Evolutionary conservation across 805 yeast species (phyloP), one percentile per base, ranked within the genome.

Genomic region (Lachancea sp.): DNA sequence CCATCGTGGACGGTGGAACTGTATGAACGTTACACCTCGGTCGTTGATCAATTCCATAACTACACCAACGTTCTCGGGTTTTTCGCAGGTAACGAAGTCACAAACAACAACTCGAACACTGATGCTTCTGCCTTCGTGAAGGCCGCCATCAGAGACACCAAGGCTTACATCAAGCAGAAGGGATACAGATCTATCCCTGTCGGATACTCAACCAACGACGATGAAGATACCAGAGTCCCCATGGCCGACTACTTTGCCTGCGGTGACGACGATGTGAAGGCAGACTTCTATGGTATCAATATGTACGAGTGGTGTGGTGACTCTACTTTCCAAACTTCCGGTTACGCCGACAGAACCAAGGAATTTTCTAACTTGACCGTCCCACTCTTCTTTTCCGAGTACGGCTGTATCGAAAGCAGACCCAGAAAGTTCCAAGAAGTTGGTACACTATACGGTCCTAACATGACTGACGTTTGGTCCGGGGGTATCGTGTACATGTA

Each of bases 401-500:
- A 84, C 61, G 91, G 91, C 63, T 84, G 91, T 72, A 84, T 82
- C 67, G 71, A 62, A 49, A 82, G 78, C 48, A 53, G 56, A 35
- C 91, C 91, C 68, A 80, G 91, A 78, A 62, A 65, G 52, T 85
- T 85, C 76, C 71, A 78, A 47, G 91, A 84, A 68, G 85, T 85
- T 53, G 77, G 68, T 36, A 73, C 88, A 48, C 59, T 85, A 33
- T 85, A 75, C 69, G 70, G 81, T 52, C 62, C 63, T 41, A 71
- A 83, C 33, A 85, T 85, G 95, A 83, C 89, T 52, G 83, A 74
- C 63, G 82, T 82, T 49, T 85, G 91, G 93, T 84, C 91, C 41
- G 91, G 95, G 70, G 95, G 91, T 77, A 84, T 85, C 60, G 91
- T 84, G 45, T 85, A 83, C 72, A 79, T 84, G 90, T 85, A 84